Conservation (phyloP, 305 asterid genomes). For the Fraxinus albicans region DNA sequence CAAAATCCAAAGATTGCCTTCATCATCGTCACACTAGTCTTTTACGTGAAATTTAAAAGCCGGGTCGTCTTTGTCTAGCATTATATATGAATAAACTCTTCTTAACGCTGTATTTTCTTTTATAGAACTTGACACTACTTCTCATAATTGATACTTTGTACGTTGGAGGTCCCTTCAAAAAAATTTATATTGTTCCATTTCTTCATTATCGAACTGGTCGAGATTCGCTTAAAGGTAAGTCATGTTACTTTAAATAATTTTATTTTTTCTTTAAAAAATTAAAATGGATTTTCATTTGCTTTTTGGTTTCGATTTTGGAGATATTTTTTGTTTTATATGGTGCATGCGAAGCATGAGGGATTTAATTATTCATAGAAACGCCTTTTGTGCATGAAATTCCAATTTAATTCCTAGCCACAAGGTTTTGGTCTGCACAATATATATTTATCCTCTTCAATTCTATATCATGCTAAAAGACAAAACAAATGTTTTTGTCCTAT, state of each 20-base stretch:
- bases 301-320: neutral
- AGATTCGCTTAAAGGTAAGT: neutral
- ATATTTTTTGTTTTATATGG: neutral
- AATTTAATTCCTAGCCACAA: neutral
- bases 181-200: neutral
- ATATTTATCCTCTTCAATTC: neutral
- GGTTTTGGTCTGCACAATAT: neutral
- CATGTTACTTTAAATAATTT: neutral
- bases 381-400: neutral
- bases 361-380: neutral
- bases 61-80: neutral
- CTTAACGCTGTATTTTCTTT: neutral
- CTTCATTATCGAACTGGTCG: neutral
- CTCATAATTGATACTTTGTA: neutral
- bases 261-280: neutral
- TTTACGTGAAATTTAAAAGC: neutral
- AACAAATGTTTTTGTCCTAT: neutral
- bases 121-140: neutral
- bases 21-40: neutral
- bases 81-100: neutral
- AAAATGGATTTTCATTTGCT: neutral
- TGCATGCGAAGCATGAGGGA: neutral
- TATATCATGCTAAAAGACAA: neutral
- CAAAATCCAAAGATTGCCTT: neutral
- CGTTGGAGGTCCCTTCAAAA: neutral